Percentiles rank a stretch among this genome's conserved stretches.
These are phyloP conservation scores for Spathaspora sp. DNA, from an alignment of 805 yeast genomes.

Conservation along the genomic window DNA sequence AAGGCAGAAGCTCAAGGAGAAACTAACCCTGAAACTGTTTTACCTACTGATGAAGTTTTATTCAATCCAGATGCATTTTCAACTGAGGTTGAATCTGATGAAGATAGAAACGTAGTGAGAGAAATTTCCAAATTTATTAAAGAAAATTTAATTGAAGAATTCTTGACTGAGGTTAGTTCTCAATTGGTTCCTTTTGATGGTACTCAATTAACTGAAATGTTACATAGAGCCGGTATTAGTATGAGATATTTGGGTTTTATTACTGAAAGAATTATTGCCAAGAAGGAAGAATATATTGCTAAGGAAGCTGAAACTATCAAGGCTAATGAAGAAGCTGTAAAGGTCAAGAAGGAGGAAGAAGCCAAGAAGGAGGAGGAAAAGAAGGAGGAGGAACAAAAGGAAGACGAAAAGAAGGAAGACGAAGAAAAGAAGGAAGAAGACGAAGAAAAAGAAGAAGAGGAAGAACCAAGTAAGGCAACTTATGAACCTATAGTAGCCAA, in stretches of 20 bases:
- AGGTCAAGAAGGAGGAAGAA: constrained; percentile 27
- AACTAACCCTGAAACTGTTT: constrained; percentile 44
- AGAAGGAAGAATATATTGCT: constrained; percentile 14
- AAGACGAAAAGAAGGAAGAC: constrained; percentile 16
- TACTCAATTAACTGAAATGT: constrained; percentile 55
- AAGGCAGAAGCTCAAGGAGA: constrained; percentile 37
- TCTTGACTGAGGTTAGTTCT: constrained; percentile 51
- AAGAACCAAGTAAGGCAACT: constrained; percentile 30
- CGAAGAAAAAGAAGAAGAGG: constrained; percentile 18
- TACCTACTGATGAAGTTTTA: constrained; percentile 51
- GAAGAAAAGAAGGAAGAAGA: constrained; percentile 29
- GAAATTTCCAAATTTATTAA: constrained; percentile 65
- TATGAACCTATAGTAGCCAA: constrained; percentile 41
- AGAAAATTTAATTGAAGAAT: constrained; percentile 57
- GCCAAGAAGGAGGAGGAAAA: constrained; percentile 18
- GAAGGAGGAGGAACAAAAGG: constrained; percentile 13
- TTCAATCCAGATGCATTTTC: constrained; percentile 78
- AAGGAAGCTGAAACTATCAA: constrained; percentile 17
- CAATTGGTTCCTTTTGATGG: constrained; percentile 80
- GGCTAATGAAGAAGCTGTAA: constrained; percentile 21
- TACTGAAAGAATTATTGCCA: constrained; percentile 32
- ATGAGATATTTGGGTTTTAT: constrained; percentile 79
- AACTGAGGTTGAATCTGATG: constrained; percentile 36
- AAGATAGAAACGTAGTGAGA: constrained; percentile 64
- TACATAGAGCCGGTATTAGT: constrained; percentile 85